Base-by-base conservation (phyloP, 2,329 filamentous ascomycete species). In the Fonsecaea pedrosoi region DNA sequence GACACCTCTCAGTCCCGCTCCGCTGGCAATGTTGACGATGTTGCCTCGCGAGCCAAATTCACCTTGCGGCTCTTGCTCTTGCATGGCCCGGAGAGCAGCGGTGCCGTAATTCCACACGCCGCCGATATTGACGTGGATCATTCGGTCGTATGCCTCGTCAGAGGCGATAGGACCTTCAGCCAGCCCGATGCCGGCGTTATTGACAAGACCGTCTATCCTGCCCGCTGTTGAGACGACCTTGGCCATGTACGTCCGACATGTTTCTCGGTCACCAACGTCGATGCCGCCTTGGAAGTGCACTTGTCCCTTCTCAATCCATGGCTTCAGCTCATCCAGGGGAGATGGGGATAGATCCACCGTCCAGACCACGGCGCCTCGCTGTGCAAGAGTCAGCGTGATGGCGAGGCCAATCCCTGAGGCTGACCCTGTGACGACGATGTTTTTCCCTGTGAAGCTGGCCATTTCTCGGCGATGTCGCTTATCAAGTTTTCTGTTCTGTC, bases 371-470 rank as follows among this genome's bases (percentile, higher is more conserved):
- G 66, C 66, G 38, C 59, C 66, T 35, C 66, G 53, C 32, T 60
- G 58, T 15, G 62, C 57, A 10, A 68, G 62, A 37, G 32, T 34
- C 56, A 68, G 48, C 21, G 86, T 82, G 45, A 87, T 84, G 50
- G 87, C 83, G 55, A 85, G 84, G 68, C 88, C 88, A 73, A 90
- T 87, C 34, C 86, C 86, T 87, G 66, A 66, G 54, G 86, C 89
- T 65, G 87, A 87, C 65, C 88, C 88, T 1, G 88, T 90, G 25
- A 93, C 82, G 67, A 93, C 89, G 74, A 92, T 86, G 35, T 65
- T 68, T 37, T 60, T 60, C 38, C 62, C 62, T 59, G 64, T 35
- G 25, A 65, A 65, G 34, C 34, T 35, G 15, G 61, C 57, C 66
- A 67, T 64, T 48, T 21, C 45, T 25, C 45, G 57, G 13, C 13